phyloP scores from a whole-genome alignment of 2,329 filamentous ascomycete genomes.

The Allantophomopsis cytisporea region DNA sequence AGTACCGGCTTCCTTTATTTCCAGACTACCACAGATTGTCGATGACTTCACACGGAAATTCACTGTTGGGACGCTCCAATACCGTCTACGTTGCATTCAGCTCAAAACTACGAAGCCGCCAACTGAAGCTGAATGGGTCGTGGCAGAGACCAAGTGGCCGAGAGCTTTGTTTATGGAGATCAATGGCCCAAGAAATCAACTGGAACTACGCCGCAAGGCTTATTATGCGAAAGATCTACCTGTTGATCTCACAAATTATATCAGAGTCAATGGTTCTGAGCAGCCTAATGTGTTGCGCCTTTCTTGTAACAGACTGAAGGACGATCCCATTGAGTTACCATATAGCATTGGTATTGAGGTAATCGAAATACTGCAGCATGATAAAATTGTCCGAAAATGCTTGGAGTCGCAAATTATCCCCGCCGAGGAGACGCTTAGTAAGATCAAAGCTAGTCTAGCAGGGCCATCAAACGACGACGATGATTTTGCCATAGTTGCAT shows the following conservation, averaged over 20 bases:
- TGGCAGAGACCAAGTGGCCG: conserved; percentile 57
- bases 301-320: no score
- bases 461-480: conserved; percentile 36
- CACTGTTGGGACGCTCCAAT: conserved; percentile 39
- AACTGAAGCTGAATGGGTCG: conserved; percentile 38
- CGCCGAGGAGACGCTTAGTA: conserved; percentile 33
- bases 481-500: conserved; percentile 44
- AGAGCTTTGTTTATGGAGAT: conserved; percentile 52
- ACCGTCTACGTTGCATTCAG: conserved; percentile 55
- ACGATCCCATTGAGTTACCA: conserved; percentile 12
- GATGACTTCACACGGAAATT: conserved; percentile 12
- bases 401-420: conserved; percentile 22
- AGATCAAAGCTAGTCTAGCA: conserved; percentile 40
- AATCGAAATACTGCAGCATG: conserved; percentile 39
- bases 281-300: not conserved
- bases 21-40: not conserved
- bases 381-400: conserved; percentile 27
- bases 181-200: conserved; percentile 35
- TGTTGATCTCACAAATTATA: conserved; percentile 52
- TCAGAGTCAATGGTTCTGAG: conserved; percentile 6
- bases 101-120: conserved; percentile 18
- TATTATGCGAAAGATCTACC: conserved; percentile 68
- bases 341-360: conserved; percentile 60
- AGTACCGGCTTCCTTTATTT: conserved; percentile 4
- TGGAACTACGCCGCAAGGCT: conserved; percentile 49